Conservation (phyloP, 139 green algal species). For the Micromonas pusilla region DNA sequence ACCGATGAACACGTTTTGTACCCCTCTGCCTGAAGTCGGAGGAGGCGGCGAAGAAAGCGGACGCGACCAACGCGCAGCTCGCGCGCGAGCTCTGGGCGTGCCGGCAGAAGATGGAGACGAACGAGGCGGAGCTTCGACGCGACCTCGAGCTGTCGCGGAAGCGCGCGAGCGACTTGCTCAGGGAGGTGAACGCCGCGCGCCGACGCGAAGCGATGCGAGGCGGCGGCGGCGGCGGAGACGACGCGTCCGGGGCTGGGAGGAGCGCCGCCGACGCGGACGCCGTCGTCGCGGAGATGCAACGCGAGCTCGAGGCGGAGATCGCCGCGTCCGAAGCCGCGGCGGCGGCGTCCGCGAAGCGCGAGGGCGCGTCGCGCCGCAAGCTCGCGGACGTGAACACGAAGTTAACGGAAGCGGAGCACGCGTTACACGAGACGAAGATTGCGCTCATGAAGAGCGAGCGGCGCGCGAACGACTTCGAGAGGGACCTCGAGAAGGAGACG, state of each 20-base stretch:
- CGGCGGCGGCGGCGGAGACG: not conserved
- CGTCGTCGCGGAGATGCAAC: not conserved
- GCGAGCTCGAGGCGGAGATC: constrained; percentile 3
- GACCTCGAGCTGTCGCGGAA: no score
- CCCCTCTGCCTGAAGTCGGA: no score
- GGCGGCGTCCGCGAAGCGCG: not conserved
- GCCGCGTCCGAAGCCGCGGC: not conserved
- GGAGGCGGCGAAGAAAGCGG: not conserved
- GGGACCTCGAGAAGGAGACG: not conserved
- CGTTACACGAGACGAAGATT: not conserved
- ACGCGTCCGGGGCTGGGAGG: not conserved
- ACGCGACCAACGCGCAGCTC: not conserved
- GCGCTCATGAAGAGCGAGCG: not conserved
- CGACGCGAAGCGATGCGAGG: not conserved
- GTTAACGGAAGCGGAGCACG: not conserved
- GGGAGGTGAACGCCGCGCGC: not conserved
- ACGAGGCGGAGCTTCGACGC: not conserved
- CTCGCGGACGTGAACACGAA: not conserved
- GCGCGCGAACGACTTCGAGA: not conserved
- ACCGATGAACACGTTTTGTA: no score
- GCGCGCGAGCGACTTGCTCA: no score
- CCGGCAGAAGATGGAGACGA: not conserved
- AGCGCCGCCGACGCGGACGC: not conserved
- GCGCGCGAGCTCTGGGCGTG: not conserved
- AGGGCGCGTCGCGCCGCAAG: not conserved